phyloP scores from a whole-genome alignment of 2,329 filamentous ascomycete genomes.

The Cryoendolithus antarcticus region DNA sequence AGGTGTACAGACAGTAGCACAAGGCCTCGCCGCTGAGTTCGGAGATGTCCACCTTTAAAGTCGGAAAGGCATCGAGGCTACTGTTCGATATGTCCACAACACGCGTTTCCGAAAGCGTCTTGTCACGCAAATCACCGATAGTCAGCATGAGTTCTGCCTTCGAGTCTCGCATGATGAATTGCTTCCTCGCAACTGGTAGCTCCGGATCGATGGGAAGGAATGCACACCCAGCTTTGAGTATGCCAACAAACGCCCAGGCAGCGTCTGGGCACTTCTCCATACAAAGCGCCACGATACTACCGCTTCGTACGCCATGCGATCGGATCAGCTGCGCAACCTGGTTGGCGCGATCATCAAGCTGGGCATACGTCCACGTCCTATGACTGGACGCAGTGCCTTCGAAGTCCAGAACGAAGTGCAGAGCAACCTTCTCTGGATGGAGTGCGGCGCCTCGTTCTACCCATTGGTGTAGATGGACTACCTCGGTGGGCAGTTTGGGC shows the following conservation, averaged over 20 bases:
- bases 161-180: slow-evolving; percentile 69
- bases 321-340: slow-evolving; percentile 55
- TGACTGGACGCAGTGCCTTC: slow-evolving; percentile 34
- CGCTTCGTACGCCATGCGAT: slow-evolving; percentile 36
- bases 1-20: slow-evolving; percentile 79
- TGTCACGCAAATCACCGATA: slow-evolving; percentile 9
- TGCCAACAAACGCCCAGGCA: slow-evolving; percentile 68
- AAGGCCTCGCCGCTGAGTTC: slow-evolving; percentile 39
- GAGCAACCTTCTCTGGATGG: slow-evolving; percentile 50
- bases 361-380: slow-evolving; percentile 58
- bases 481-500: slow-evolving; percentile 43
- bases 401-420: slow-evolving; percentile 53
- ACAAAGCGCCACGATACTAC: slow-evolving; percentile 59
- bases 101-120: not conserved
- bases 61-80: slow-evolving; percentile 8
- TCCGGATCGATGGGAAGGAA: slow-evolving; percentile 70
- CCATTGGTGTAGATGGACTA: slow-evolving; percentile 61
- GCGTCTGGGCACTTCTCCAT: slow-evolving; percentile 80
- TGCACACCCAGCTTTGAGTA: slow-evolving; percentile 69
- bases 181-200: slow-evolving; percentile 59
- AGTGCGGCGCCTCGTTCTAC: slow-evolving; percentile 51
- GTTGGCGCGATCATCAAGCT: slow-evolving; percentile 61
- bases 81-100: not conserved
- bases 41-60: slow-evolving; percentile 24
- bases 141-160: slow-evolving; percentile 39